A percentile compares a stretch with the other conserved stretches of the same genome.
Conservation (phyloP, 176 grass and related monocot genomes). For the barley (Hordeum vulgare) region MorexV3_pseudomolecules_assembly NC_058522.1:251165949-251166448, state of each 20-base stretch:
- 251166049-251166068: slow-evolving; percentile 90
- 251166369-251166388: neutral
- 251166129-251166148: no score
- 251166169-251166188: neutral
- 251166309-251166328: slow-evolving; percentile 71
- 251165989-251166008: neutral
- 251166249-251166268: slow-evolving; percentile 76
- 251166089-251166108: slow-evolving; percentile 5
- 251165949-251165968: neutral
- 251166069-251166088: slow-evolving; percentile 82
- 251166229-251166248: slow-evolving; percentile 61
- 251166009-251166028: slow-evolving; percentile 65
- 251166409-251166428: neutral
- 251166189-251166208: neutral
- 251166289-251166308: slow-evolving; percentile 63
- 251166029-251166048: slow-evolving; percentile 91
- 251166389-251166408: neutral
- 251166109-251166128: slow-evolving; percentile 12
- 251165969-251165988: neutral
- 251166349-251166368: slow-evolving; percentile 69
- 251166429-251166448: neutral
- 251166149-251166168: neutral
- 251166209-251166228: slow-evolving; percentile 89
- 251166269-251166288: slow-evolving; percentile 41
- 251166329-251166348: slow-evolving; percentile 81